These are phyloP conservation scores for Solanum hybrid DNA, from an alignment of 305 asterid species.

Conservation along the genomic window DNA sequence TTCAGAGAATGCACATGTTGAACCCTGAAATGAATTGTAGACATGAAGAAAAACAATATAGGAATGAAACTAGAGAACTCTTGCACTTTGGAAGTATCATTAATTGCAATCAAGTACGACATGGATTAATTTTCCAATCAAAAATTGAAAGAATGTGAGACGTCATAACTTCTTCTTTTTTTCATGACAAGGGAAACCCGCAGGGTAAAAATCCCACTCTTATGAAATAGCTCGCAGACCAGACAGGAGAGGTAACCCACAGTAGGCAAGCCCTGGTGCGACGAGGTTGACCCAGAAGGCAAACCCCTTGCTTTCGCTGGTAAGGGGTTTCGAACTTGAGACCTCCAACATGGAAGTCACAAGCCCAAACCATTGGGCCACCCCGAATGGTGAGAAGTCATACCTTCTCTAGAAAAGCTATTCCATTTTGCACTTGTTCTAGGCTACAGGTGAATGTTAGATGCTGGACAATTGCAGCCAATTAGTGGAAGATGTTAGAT, in stretches of 20 bases:
- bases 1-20: constrained; percentile 80
- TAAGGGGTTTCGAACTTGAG: background rate
- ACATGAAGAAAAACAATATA: constrained; percentile 9
- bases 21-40: constrained; percentile 51
- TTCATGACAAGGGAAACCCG: background rate
- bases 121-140: background rate
- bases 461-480: background rate
- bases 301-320: background rate
- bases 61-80: background rate
- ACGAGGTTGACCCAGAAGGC: background rate
- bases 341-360: background rate
- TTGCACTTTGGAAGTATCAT: background rate
- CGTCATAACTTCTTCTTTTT: background rate
- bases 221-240: background rate
- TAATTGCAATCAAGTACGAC: background rate
- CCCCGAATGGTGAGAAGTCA: background rate
- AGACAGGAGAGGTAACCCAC: background rate
- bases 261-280: background rate
- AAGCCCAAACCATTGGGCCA: background rate
- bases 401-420: background rate
- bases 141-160: background rate
- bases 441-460: background rate
- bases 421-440: background rate
- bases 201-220: background rate
- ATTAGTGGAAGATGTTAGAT: background rate